Evolutionary conservation across 139 green algal genomes (phyloP).

Genomic region (Diplosphaera chodatii): DNA sequence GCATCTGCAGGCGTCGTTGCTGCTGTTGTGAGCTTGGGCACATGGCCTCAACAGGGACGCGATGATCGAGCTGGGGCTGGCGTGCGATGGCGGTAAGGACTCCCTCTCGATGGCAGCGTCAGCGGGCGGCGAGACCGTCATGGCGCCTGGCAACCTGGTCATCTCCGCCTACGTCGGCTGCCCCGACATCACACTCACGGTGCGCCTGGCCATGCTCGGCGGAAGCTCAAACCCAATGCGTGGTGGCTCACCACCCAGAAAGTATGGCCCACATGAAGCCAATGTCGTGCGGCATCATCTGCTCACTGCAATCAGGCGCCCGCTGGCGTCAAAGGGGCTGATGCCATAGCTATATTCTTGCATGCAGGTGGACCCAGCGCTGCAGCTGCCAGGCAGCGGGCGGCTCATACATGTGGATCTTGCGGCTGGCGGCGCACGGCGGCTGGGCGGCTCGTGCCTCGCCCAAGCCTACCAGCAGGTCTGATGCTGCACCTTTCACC

Average conservation of each 20-base stretch:
- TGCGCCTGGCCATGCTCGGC: no score
- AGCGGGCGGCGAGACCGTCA: conserved; percentile 80
- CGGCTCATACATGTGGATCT: conserved; percentile 91
- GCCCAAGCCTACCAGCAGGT: conserved; percentile 70
- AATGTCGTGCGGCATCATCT: no score
- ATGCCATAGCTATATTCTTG: neutral
- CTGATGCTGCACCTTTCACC: neutral
- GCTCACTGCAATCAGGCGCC: no score
- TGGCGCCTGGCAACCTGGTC: conserved; percentile 91
- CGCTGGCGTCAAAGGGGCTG: no score
- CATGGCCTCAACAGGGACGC: no score
- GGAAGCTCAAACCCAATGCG: no score
- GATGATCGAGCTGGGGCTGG: conserved; percentile 82
- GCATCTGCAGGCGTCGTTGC: no score
- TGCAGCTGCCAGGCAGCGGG: conserved; percentile 64
- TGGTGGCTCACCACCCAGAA: no score
- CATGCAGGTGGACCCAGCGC: conserved; percentile 32
- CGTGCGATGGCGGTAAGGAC: conserved; percentile 98
- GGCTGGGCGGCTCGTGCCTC: conserved; percentile 88
- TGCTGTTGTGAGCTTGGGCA: no score
- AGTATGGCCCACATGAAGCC: no score
- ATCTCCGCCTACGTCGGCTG: conserved; percentile 89
- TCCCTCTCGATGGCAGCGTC: conserved; percentile 93
- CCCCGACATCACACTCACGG: conserved; percentile 87
- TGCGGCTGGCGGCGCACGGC: conserved; percentile 37